phyloP scores from a whole-genome alignment of 805 yeast genomes.

The Yamadazyma paraphyllophila region DNA sequence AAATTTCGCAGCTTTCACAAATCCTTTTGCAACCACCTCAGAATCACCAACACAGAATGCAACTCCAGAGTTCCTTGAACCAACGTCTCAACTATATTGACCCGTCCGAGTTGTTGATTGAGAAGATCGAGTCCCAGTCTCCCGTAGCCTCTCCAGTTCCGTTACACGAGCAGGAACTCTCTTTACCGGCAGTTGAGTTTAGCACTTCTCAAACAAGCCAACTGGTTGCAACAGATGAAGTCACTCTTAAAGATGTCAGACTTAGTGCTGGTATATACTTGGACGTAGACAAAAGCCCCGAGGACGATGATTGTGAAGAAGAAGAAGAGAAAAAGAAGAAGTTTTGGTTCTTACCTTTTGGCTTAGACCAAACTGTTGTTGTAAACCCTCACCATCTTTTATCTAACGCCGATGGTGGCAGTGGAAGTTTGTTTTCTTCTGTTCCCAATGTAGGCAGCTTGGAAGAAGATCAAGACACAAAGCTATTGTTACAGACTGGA shows the following conservation, averaged over 20 bases:
- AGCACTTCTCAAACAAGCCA: background rate
- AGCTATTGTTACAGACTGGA: background rate
- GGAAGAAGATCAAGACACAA: conserved; percentile 4
- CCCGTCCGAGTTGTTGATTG: conserved; percentile 4
- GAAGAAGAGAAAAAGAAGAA: conserved; percentile 9
- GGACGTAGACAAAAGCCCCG: conserved; percentile 11
- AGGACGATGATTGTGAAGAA: conserved; percentile 12
- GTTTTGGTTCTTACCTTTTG: conserved; percentile 20
- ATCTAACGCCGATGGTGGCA: conserved; percentile 2
- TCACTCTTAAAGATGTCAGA: conserved; percentile 6
- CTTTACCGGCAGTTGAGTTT: background rate
- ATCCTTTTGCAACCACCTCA: conserved; percentile 11
- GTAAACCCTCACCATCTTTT: conserved; percentile 13
- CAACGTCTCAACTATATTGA: conserved; percentile 4
- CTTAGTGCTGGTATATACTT: conserved; percentile 21
- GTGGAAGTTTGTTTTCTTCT: conserved; percentile 6
- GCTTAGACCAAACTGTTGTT: conserved; percentile 1
- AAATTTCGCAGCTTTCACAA: conserved; percentile 4
- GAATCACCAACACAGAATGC: background rate
- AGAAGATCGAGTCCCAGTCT: background rate
- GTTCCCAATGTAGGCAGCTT: conserved; percentile 3
- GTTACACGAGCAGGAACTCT: no score
- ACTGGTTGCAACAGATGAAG: background rate
- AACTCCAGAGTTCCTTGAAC: conserved; percentile 1
- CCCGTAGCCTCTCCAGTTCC: background rate